phyloP scores from a whole-genome alignment of 176 grass and related monocot genomes.

The Coix lacrymajobi region DNA sequence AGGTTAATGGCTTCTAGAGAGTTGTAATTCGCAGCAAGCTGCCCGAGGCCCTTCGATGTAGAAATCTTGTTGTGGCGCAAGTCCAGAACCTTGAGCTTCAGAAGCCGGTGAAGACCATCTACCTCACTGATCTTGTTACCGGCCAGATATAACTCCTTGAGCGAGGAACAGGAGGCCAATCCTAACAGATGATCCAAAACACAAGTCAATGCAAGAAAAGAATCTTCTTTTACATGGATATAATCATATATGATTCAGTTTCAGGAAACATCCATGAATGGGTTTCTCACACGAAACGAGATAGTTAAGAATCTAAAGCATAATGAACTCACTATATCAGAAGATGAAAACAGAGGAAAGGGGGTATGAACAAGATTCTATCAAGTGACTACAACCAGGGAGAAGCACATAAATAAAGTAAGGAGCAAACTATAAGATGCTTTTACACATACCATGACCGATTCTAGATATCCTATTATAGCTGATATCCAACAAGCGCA shows the following conservation, averaged over 20 bases:
- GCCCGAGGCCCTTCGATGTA: conserved; percentile 68
- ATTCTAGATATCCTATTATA: conserved; percentile 88
- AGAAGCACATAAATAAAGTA: not conserved
- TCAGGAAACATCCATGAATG: not conserved
- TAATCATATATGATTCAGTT: not conserved
- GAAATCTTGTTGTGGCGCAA: conserved; percentile 75
- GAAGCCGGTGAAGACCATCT: conserved; percentile 85
- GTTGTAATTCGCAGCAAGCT: conserved; percentile 81
- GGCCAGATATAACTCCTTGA: conserved; percentile 87
- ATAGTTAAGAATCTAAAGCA: not conserved
- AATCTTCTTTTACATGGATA: not conserved
- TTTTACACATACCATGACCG: conserved; percentile 69
- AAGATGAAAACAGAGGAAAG: not conserved
- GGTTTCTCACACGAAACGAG: not conserved
- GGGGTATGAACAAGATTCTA: not conserved
- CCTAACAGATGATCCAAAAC: conserved; percentile 35
- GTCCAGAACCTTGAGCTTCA: conserved; percentile 86
- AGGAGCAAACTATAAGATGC: conserved; percentile 15
- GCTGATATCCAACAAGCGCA: conserved; percentile 82
- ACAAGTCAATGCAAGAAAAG: not conserved
- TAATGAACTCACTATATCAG: not conserved
- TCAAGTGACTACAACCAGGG: not conserved
- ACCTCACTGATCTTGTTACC: conserved; percentile 97
- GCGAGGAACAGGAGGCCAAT: conserved; percentile 74
- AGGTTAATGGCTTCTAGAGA: conserved; percentile 81